phyloP scores from a whole-genome alignment of 345 rosid genomes.

The Psidium friedrichsthalianum region DNA sequence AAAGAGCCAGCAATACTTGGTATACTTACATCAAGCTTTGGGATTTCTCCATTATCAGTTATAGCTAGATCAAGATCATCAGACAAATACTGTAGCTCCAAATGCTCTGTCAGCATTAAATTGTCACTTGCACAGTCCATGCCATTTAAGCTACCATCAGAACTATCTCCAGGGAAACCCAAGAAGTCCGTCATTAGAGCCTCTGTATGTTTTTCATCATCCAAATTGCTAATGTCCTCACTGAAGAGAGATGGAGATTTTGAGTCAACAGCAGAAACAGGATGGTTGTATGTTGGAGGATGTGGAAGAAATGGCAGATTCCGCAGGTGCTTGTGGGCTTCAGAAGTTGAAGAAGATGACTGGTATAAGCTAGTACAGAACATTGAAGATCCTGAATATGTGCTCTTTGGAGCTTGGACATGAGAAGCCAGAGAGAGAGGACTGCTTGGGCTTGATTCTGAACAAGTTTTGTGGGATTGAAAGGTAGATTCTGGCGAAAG shows the following conservation, averaged over 20 bases:
- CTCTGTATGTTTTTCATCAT: conserved; percentile 36
- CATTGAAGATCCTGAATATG: conserved; percentile 61
- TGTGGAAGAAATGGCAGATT: conserved; percentile 82
- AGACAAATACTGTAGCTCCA: conserved; percentile 71
- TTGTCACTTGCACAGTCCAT: conserved; percentile 27
- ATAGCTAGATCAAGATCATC: conserved; percentile 78
- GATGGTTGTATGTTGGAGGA: conserved; percentile 37
- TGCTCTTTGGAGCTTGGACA: conserved; percentile 15
- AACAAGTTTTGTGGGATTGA: conserved; percentile 4
- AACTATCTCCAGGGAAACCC: conserved; percentile 39
- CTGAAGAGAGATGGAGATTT: conserved; percentile 40
- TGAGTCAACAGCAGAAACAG: conserved; percentile 42
- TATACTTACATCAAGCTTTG: conserved; percentile 66
- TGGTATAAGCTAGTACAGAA: conserved; percentile 71
- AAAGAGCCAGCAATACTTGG: not conserved
- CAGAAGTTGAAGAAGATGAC: conserved; percentile 71
- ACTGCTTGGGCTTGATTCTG: conserved; percentile 23
- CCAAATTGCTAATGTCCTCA: conserved; percentile 33
- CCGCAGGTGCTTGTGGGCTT: conserved; percentile 42
- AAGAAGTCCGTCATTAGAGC: conserved; percentile 39
- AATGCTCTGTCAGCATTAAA: conserved; percentile 42
- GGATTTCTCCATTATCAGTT: conserved; percentile 69
- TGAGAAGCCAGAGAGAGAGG: conserved; percentile 29
- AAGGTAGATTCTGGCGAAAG: conserved; percentile 3
- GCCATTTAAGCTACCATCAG: conserved; percentile 41